phyloP scores from a whole-genome alignment of 2,329 filamentous ascomycete species.

The Lomentospora prolificans region DNA sequence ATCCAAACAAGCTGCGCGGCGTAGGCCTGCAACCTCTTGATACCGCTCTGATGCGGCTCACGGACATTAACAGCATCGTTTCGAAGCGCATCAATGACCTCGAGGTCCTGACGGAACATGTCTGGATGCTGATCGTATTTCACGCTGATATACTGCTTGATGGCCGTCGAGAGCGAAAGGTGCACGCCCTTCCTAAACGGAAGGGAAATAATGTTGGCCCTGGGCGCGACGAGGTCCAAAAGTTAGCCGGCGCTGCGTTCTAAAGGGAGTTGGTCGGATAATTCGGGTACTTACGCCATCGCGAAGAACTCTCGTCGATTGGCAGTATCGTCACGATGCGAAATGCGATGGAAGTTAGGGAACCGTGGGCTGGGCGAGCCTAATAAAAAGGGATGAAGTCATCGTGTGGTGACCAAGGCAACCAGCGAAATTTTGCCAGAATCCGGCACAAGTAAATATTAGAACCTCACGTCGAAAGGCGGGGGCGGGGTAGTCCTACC shows the following conservation, averaged over 20 bases:
- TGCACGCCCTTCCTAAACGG: conserved; percentile 81
- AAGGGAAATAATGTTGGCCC: conserved; percentile 58
- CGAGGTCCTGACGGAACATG: conserved; percentile 82
- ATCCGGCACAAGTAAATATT: background rate
- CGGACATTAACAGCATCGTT: conserved; percentile 79
- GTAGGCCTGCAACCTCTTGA: conserved; percentile 83
- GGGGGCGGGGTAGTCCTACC: background rate
- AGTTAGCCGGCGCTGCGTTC: background rate
- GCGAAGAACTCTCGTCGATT: background rate
- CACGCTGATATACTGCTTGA: conserved; percentile 89
- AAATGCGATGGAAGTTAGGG: background rate
- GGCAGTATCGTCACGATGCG: background rate
- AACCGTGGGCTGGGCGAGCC: background rate
- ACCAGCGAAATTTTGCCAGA: background rate
- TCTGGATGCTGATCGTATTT: conserved; percentile 99
- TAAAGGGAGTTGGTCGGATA: background rate
- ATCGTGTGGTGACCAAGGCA: background rate
- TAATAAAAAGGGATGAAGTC: background rate
- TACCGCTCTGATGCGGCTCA: conserved; percentile 78
- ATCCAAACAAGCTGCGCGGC: conserved; percentile 91
- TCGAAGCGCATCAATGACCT: conserved; percentile 74
- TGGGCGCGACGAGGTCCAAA: conserved; percentile 8
- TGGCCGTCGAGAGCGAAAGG: conserved; percentile 68
- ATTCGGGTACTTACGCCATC: background rate
- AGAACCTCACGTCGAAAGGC: background rate